phyloP scores from a whole-genome alignment of 164 flowering plant species.

The Houttuynia cordata region DNA sequence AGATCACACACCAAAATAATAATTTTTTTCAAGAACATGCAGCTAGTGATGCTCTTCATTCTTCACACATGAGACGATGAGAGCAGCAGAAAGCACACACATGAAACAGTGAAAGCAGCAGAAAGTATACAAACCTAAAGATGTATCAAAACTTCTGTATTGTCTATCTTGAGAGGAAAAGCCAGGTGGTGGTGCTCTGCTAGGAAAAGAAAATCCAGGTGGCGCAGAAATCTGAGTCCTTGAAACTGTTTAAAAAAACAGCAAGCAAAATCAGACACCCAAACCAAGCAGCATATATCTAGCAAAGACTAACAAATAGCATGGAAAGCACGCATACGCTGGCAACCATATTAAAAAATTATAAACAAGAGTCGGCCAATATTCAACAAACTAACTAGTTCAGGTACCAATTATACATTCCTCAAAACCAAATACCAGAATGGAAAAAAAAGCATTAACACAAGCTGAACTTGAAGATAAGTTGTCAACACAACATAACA shows the following conservation, averaged over 20 bases:
- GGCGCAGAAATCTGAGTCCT: slow-evolving; percentile 73
- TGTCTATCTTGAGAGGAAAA: slow-evolving; percentile 65
- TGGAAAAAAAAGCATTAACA: background rate
- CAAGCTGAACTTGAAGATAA: no score
- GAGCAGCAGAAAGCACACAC: no score
- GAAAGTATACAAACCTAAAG: slow-evolving; percentile 11
- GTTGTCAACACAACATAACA: background rate
- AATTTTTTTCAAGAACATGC: background rate
- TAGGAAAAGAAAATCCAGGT: slow-evolving; percentile 75
- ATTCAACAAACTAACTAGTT: background rate
- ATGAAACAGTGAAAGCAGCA: slow-evolving; percentile 2
- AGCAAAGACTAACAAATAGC: background rate
- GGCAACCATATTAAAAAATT: no score
- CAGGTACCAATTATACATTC: background rate
- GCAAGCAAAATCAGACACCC: background rate
- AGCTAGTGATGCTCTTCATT: background rate
- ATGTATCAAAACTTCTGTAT: slow-evolving; percentile 33
- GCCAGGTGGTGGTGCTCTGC: slow-evolving; percentile 80
- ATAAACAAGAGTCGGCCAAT: no score
- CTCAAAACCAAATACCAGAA: background rate
- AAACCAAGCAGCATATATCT: background rate
- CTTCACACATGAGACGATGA: no score
- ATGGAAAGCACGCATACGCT: no score
- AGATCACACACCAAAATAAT: background rate
- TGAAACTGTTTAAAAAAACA: slow-evolving; percentile 25